Evolutionary conservation across 164 flowering plant species (phyloP), one percentile per base, ranked within the genome.

Genomic region (Stephania japonica): DNA sequence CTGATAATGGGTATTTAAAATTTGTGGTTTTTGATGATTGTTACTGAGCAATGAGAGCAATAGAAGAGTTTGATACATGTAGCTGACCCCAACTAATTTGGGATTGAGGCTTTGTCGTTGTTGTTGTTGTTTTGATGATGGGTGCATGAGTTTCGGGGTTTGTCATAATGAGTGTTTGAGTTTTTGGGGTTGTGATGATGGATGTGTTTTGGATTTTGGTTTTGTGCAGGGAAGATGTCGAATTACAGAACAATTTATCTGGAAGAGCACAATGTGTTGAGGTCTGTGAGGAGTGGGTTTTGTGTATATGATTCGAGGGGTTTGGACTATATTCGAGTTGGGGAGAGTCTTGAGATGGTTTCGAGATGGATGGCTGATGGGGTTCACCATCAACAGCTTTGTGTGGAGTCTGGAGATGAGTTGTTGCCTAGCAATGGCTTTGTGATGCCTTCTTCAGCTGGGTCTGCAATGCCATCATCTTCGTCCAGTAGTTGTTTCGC

Each of bases 251-350:
- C 88, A 0, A 76, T 82, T 87, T 80, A 71, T 32, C 66, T 90
- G 85, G 90, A 92, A 77, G 97, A 88, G 72, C 95, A 90, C 82
- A 90, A 92, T 49, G 92, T 90, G 6, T n/a, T 88, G 80, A 84
- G 97, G 68, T 90, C 94, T 41, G 42, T 70, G 74, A 73, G 85
- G 59, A 86, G 83, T 70, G 97, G 97, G 71, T 88, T 92, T 70
- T 90, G 94, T 32, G 88, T 90, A 47, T 90, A 80, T 43, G 95
- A 92, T 69, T 81, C 94, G 0, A 86, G 90, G 70, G 92, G 97
- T 5, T 78, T 89, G 32, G 85, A 83, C 69, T 80, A 82, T 59
- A 67, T 71, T 16, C 66, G 53, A 53, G 65, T 83, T 68, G 70
- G 23, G 0, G 86, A 87, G 78, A 77, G 84, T 26, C 66, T 90